phyloP scores from a whole-genome alignment of 306 rosid species.

The Lagenaria siceraria region DNA sequence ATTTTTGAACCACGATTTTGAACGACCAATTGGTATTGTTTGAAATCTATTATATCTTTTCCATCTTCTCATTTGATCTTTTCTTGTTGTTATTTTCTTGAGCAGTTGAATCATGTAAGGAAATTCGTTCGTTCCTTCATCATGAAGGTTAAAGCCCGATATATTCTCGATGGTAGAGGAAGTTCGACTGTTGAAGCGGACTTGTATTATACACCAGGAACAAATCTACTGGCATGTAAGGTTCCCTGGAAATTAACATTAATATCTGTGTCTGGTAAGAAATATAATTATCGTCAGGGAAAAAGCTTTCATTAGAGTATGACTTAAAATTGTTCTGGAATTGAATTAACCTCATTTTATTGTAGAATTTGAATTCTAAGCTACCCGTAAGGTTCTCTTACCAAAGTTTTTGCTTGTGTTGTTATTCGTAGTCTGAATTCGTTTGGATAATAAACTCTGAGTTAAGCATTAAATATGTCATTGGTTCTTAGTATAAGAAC shows the following conservation, averaged over 20 bases:
- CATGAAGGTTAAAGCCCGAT: constrained; percentile 60
- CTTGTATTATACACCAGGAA: constrained; percentile 41
- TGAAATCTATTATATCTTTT: background rate
- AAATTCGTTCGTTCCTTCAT: constrained; percentile 57
- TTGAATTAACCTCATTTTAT: background rate
- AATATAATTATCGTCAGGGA: background rate
- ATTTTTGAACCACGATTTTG: background rate
- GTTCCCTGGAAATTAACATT: background rate
- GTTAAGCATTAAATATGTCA: background rate
- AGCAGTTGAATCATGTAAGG: constrained; percentile 60
- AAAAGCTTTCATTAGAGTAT: background rate
- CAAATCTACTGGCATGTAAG: constrained; percentile 57
- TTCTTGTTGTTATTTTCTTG: background rate
- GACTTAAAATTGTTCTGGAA: background rate
- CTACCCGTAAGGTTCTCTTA: background rate
- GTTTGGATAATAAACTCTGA: background rate
- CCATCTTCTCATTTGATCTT: background rate
- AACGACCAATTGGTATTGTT: background rate
- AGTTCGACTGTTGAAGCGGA: constrained; percentile 81
- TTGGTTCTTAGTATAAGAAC: background rate
- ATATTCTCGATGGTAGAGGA: constrained; percentile 88
- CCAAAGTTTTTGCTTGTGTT: background rate
- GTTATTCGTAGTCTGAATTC: background rate
- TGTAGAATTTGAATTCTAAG: background rate
- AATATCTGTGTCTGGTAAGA: background rate